A percentile compares a stretch with the other conserved stretches of the same genome.
phyloP scores from a whole-genome alignment of 2,329 filamentous ascomycete species.

The Acephala macrosclerotiorum region DNA sequence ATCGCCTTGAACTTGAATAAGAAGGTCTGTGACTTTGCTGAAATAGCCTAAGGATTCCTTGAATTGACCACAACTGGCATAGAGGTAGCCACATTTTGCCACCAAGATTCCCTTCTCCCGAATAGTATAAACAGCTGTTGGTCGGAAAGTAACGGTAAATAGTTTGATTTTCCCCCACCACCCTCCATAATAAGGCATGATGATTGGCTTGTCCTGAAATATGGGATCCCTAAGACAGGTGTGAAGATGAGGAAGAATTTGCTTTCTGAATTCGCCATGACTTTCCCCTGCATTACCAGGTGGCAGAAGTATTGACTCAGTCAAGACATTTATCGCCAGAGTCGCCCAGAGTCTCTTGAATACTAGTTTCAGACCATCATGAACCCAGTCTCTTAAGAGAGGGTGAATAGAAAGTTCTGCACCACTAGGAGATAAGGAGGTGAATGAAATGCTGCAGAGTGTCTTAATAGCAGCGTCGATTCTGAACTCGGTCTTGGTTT shows the following conservation, averaged over 20 bases:
- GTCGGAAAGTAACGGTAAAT: background rate
- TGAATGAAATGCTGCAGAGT: background rate
- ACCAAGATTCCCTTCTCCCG: background rate
- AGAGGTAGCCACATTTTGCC: background rate
- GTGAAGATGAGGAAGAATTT: background rate
- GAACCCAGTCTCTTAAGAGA: background rate
- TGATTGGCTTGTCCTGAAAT: background rate
- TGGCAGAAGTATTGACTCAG: background rate
- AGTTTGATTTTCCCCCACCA: background rate
- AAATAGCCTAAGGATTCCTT: background rate
- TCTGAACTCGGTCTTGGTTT: background rate
- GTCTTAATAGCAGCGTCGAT: background rate
- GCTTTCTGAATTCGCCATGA: background rate
- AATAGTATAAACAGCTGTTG: background rate
- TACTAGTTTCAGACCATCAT: background rate
- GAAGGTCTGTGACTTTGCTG: background rate
- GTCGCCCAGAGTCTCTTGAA: background rate
- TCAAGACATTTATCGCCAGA: background rate
- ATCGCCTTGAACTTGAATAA: background rate
- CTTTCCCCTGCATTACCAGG: background rate
- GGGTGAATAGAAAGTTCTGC: background rate
- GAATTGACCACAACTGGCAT: background rate
- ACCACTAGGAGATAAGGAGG: background rate
- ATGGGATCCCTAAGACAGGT: background rate
- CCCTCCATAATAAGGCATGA: background rate